Evolutionary conservation across 331 rosid species (phyloP).

Genomic region (Erythrophleum ivorense): DNA sequence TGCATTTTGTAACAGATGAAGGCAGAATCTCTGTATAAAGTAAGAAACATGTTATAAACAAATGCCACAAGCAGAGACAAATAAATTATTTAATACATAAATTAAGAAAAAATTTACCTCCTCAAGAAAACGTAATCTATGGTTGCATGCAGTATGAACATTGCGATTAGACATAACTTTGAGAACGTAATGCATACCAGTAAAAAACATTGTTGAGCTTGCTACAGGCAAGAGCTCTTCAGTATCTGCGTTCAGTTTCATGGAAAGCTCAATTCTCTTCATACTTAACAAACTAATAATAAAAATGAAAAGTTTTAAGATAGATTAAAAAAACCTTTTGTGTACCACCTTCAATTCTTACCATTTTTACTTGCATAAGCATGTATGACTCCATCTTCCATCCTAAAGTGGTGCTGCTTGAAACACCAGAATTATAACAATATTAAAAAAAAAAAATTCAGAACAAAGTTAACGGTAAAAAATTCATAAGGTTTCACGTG

Average conservation of each 20-base stretch:
- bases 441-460: slow-evolving; percentile 20
- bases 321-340: not conserved
- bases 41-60: slow-evolving; percentile 50
- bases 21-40: slow-evolving; percentile 77
- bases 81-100: slow-evolving; percentile 27
- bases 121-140: slow-evolving; percentile 79
- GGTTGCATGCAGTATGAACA: slow-evolving; percentile 76
- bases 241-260: slow-evolving; percentile 52
- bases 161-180: slow-evolving; percentile 78
- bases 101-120: slow-evolving; percentile 53
- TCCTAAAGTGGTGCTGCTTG: slow-evolving; percentile 70
- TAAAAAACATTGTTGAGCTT: slow-evolving; percentile 76
- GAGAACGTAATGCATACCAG: slow-evolving; percentile 75
- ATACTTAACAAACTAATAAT: slow-evolving; percentile 31
- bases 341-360: slow-evolving; percentile 39
- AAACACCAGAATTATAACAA: slow-evolving; percentile 32
- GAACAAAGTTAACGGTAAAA: slow-evolving; percentile 21
- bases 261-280: slow-evolving; percentile 29
- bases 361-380: slow-evolving; percentile 75
- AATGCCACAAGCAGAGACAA: slow-evolving; percentile 26
- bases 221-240: slow-evolving; percentile 81
- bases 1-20: slow-evolving; percentile 73
- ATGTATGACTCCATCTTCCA: slow-evolving; percentile 76
- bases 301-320: not conserved
- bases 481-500: slow-evolving; percentile 20